Conservation (phyloP, 495 filamentous ascomycete species). For the Hypoxylon fragiforme region DNA sequence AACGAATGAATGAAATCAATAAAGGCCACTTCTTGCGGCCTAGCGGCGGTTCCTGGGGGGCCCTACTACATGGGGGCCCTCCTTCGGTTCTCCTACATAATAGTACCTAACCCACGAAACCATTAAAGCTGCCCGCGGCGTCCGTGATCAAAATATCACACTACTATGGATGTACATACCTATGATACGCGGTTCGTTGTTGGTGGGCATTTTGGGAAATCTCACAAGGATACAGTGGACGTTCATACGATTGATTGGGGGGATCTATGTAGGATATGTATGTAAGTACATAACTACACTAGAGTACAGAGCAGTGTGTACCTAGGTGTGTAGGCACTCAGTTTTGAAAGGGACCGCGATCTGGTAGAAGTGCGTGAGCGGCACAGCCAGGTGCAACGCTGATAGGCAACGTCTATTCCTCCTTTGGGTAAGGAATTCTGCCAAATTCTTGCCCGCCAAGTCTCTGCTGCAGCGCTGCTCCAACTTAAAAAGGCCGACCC, state of each 20-base stretch:
- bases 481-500: slow-evolving; percentile 26
- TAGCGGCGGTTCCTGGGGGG: slow-evolving; percentile 20
- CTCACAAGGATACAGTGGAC: slow-evolving; percentile 23
- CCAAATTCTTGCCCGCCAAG: slow-evolving; percentile 33
- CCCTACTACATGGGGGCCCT: neutral
- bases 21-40: slow-evolving; percentile 25
- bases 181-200: slow-evolving; percentile 15
- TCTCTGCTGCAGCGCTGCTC: slow-evolving; percentile 26
- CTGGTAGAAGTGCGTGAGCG: slow-evolving; percentile 34
- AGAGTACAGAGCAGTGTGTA: too few relatives aligned
- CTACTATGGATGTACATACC: neutral
- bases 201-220: slow-evolving; percentile 16
- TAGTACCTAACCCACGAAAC: slow-evolving; percentile 27
- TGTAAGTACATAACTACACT: too few relatives aligned
- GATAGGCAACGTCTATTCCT: slow-evolving; percentile 30
- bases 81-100: slow-evolving; percentile 3
- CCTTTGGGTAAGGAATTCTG: slow-evolving; percentile 31
- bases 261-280: slow-evolving; percentile 24
- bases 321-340: too few relatives aligned
- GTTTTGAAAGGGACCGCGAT: slow-evolving; percentile 29
- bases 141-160: slow-evolving; percentile 32
- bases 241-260: slow-evolving; percentile 34
- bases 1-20: slow-evolving; percentile 25
- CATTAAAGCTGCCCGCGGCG: slow-evolving; percentile 5
- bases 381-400: slow-evolving; percentile 34